Evolutionary conservation across 2,329 filamentous ascomycete species (phyloP), one percentile per base, ranked within the genome.

Genomic region (Botrytis paeoniae): DNA sequence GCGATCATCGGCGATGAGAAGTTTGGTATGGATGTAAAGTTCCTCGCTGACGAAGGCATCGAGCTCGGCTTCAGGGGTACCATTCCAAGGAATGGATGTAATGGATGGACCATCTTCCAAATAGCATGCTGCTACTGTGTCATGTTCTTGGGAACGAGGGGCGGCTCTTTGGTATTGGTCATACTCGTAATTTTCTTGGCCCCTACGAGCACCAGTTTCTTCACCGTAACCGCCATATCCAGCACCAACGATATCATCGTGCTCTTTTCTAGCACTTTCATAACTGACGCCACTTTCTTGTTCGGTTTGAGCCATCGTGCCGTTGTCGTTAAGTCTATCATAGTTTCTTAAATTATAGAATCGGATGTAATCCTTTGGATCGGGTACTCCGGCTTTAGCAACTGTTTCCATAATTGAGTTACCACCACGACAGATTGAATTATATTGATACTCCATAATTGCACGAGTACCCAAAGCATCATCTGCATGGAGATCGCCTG

Each of bases 371-470:
- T 89, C 84, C 78, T 86, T 84, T 1, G 92, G 91, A 78, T 95
- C 85, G 2, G 83, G 86, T 68, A 94, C 86, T 14, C 93, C 92
- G 45, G 87, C 86, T 71, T 87, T 85, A 29, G 85, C 84, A 70
- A 95, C 86, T 63, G 85, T 86, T 81, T 95, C 92, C 79, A 95
- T 90, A 80, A 97, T 96, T 73, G 89, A 92, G 80, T 93, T 84
- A 4, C 92, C 92, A 45, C 92, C 92, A 51, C 93, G 89, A 81
- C 89, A 92, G 83, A 96, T 96, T 69, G 89, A 92, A 79, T 89
- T 86, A 82, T 96, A 95, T 80, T 96, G 93, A 81, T 92, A 95
- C 80, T 96, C 93, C 92, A 96, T 95, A 78, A 97, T 95, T 8
- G 93, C 93, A 51, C 93, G 86, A 0, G 93, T 96, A 35, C 92